Conservation (phyloP, 495 filamentous ascomycete genomes). For the Bathelium albidoporum region DNA sequence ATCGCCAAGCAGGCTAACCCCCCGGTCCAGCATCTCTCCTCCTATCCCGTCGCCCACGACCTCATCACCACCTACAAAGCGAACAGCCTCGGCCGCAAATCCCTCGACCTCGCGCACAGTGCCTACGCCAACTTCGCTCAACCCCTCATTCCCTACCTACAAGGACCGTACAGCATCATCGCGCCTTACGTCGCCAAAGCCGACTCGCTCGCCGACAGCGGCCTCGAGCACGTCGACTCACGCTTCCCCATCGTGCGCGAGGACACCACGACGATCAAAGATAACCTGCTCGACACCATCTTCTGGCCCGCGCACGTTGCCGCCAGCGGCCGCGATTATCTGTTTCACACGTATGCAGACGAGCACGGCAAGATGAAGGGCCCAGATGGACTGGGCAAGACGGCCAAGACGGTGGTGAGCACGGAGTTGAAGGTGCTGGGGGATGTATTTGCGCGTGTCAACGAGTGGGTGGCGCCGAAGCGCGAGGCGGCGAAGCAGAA, state of each 20-base stretch:
- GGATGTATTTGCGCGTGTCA: constrained; percentile 53
- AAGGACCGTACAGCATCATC: constrained; percentile 64
- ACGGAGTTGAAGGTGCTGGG: constrained; percentile 61
- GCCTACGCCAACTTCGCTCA: constrained; percentile 57
- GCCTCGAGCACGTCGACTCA: constrained; percentile 62
- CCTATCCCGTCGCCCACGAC: constrained; percentile 78
- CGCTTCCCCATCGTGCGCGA: constrained; percentile 83
- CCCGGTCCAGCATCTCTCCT: constrained; percentile 58
- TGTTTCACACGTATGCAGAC: constrained; percentile 57
- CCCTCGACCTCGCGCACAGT: constrained; percentile 57
- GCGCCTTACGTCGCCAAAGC: constrained; percentile 74
- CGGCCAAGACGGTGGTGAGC: constrained; percentile 63
- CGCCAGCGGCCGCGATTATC: constrained; percentile 62
- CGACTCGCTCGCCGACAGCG: constrained; percentile 66
- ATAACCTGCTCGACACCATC: constrained; percentile 51
- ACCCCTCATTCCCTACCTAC: constrained; percentile 67
- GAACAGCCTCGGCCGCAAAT: constrained; percentile 71
- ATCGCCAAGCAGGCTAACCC: neutral
- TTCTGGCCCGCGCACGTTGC: constrained; percentile 56
- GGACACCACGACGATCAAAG: constrained; percentile 65
- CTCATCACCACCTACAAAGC: constrained; percentile 64
- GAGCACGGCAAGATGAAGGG: constrained; percentile 71
- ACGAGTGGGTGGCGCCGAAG: constrained; percentile 39
- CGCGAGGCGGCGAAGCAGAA: constrained; percentile 21
- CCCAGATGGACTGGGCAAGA: constrained; percentile 50